Evolutionary conservation across 2,329 filamentous ascomycete species (phyloP).

Genomic region (Cordyceps tenuipes): DNA sequence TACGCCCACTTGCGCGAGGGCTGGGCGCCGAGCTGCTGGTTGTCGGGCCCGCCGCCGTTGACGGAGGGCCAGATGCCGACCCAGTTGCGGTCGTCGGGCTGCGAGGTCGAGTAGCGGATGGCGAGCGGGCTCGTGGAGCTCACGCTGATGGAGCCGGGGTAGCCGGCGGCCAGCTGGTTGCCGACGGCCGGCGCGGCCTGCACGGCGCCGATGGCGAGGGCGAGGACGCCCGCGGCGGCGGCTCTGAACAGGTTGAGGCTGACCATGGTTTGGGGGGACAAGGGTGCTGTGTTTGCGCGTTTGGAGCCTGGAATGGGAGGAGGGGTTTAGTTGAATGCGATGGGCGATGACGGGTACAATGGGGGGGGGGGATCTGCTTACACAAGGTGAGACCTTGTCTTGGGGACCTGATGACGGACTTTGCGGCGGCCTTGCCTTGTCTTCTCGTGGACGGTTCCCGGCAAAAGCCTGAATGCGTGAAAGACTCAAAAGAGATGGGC

Average conservation of each 20-base stretch:
- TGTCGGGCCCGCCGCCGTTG: slow-evolving; percentile 9
- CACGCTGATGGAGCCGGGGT: slow-evolving; percentile 2
- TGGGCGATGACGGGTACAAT: neutral
- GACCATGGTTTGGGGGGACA: neutral
- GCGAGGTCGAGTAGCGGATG: slow-evolving; percentile 9
- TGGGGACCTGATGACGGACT: neutral
- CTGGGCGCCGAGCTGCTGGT: neutral
- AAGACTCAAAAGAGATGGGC: neutral
- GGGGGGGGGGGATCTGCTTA: neutral
- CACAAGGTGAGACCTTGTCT: neutral
- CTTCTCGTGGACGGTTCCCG: neutral
- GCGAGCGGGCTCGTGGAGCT: slow-evolving; percentile 3
- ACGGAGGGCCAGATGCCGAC: slow-evolving; percentile 7
- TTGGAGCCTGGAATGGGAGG: neutral
- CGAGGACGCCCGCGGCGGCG: neutral
- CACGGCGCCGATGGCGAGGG: neutral
- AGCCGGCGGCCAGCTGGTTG: neutral
- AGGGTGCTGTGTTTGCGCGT: neutral
- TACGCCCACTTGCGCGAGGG: slow-evolving; percentile 5
- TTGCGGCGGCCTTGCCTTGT: neutral
- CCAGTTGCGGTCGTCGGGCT: slow-evolving; percentile 10
- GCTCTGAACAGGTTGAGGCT: slow-evolving; percentile 6
- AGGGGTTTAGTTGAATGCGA: neutral
- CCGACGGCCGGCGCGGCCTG: slow-evolving; percentile 4
- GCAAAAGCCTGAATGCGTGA: neutral